Base-by-base conservation (phyloP, 2,329 filamentous ascomycete species). In the Calonectria hawksworthii region DNA sequence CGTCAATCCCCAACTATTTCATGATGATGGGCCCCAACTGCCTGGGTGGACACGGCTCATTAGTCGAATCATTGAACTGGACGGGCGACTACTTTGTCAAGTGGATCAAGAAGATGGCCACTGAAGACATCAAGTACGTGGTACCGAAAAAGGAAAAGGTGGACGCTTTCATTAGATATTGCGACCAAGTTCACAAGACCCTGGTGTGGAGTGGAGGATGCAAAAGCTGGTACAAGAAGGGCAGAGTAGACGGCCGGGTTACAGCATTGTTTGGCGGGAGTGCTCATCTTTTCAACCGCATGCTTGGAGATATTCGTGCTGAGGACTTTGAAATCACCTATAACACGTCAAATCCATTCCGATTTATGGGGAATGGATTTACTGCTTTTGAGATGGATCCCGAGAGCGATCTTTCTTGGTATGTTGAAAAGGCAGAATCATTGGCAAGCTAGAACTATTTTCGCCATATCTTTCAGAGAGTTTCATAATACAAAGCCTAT, bases 1-100 rank as follows among this genome's bases (percentile, higher is more conserved):
- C 81, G 1, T 76, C 80, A 2, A 81, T 83, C 41, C 82, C 82
- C 28, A 83, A 83, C 61, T 83, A 82, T 71, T 83, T 83, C 70
- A 80, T 80, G 72, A 80, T 80, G 78, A 80, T 80, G 78, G 78
- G 78, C 0, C 78, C 78, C 0, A 80, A 80, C 63, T 79, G 78
- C 14, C 73, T 79, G 3, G 78, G 78, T 3, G 78, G 78, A 0
- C 78, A 79, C n/a, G 78, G 78, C 4, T 79, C 78, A 0, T 71
- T 79, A 1, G 78, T 79, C 1, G 78, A 79, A 13, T 79, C 78
- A 0, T 73, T 79, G 23, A 79, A 79, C 69, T 79, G 78, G 78
- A 79, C 78, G 30, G 78, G 78, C 5, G 78, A 79, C 50, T 79
- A 79, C 52, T 79, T 79, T 14, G 76, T 79, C 51, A 79, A 80